Evolutionary conservation across 345 rosid species (phyloP).

Genomic region (Salix arbutifolia): DNA sequence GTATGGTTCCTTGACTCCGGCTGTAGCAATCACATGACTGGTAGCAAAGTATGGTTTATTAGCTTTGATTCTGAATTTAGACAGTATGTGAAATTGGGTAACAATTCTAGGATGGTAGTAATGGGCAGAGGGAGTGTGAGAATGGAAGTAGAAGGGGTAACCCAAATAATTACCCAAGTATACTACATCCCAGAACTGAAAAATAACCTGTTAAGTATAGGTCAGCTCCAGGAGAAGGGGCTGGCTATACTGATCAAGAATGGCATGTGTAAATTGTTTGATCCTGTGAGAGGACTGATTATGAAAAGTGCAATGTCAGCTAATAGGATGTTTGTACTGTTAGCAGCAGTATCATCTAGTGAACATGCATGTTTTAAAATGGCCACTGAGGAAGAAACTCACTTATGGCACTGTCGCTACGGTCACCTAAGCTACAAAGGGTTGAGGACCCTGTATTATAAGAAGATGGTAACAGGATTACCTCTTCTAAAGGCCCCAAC

Average conservation of each 20-base stretch:
- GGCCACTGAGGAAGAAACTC: no score
- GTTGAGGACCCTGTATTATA: background rate
- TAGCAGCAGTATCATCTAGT: background rate
- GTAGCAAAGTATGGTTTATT: background rate
- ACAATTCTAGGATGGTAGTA: no score
- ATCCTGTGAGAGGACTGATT: background rate
- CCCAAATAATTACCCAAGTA: no score
- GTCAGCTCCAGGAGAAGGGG: background rate
- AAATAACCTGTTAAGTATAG: background rate
- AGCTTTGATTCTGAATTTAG: background rate
- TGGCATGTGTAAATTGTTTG: background rate
- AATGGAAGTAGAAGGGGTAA: no score
- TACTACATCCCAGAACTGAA: background rate
- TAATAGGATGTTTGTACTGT: background rate
- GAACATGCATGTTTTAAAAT: background rate
- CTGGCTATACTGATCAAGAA: background rate
- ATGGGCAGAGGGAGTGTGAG: no score
- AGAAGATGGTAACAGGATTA: conserved; percentile 5
- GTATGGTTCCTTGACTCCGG: background rate
- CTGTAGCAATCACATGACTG: background rate
- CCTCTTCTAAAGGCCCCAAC: background rate
- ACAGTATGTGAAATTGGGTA: background rate
- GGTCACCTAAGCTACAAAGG: conserved; percentile 8
- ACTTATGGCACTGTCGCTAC: background rate
- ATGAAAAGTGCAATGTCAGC: background rate